Evolutionary conservation across 2,329 filamentous ascomycete species (phyloP).

Genomic region (Albophoma yamanashiensis): DNA sequence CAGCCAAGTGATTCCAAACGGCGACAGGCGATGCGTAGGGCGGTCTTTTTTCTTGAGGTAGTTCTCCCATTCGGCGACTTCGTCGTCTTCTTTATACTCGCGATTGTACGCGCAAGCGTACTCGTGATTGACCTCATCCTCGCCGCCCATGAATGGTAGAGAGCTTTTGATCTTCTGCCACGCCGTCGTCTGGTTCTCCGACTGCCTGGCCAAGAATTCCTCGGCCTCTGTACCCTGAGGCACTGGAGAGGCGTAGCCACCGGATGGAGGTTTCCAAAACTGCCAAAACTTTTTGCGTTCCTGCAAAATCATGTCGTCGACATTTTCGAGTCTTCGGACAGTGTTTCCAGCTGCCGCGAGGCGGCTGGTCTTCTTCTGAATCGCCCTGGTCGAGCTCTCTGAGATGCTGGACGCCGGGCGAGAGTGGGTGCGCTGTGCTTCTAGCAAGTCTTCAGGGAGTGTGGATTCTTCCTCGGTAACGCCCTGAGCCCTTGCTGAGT

Average conservation of each 20-base stretch:
- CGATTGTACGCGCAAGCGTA: conserved; percentile 57
- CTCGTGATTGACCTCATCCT: conserved; percentile 30
- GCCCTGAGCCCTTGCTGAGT: background rate
- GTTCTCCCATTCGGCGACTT: conserved; percentile 65
- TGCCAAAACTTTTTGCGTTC: conserved; percentile 44
- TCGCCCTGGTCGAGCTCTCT: conserved; percentile 22
- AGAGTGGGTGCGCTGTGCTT: conserved; percentile 22
- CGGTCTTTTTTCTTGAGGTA: conserved; percentile 75
- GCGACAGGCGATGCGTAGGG: conserved; percentile 70
- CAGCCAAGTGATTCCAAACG: conserved; percentile 56
- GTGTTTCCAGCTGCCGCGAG: conserved; percentile 31
- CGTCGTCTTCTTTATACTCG: conserved; percentile 45
- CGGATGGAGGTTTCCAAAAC: conserved; percentile 54
- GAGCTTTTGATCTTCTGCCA: conserved; percentile 38
- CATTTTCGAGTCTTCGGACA: conserved; percentile 36
- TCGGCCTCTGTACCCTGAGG: conserved; percentile 42
- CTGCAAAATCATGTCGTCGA: conserved; percentile 37
- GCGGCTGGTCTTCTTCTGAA: conserved; percentile 2
- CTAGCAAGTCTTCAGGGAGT: conserved; percentile 17
- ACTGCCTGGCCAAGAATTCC: conserved; percentile 19
- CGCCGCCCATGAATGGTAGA: conserved; percentile 37
- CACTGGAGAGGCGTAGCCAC: conserved; percentile 50
- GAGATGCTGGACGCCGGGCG: conserved; percentile 27
- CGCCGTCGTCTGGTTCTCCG: conserved; percentile 32
- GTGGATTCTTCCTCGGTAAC: conserved; percentile 7